A percentile compares a stretch with the other conserved stretches of the same genome.
Conservation (phyloP, 306 rosid genomes). For the Castanospermum australe region DNA sequence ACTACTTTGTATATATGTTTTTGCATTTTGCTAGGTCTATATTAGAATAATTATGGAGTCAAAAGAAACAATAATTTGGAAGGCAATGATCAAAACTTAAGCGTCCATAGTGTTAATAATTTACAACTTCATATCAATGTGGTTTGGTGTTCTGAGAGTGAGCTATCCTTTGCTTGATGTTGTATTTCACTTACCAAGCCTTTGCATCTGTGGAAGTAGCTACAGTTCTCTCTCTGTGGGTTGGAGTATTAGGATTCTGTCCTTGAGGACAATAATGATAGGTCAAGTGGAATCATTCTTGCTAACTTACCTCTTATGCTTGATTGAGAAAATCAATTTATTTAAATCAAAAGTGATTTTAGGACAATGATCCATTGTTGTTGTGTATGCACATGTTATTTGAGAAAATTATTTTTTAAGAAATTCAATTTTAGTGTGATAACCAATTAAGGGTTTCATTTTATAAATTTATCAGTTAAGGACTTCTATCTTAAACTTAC, state of each 20-base stretch:
- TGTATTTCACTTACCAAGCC: conserved; percentile 43
- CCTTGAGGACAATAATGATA: background rate
- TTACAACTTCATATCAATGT: conserved; percentile 93
- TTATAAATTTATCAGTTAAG: too few species aligned
- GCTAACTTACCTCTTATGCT: conserved; percentile 32
- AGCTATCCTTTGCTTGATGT: conserved; percentile 43
- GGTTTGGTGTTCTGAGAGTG: conserved; percentile 84
- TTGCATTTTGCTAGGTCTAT: conserved; percentile 95
- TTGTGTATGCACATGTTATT: too few species aligned
- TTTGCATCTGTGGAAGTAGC: conserved; percentile 40
- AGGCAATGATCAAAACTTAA: conserved; percentile 91
- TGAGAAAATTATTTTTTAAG: too few species aligned
- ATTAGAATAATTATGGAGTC: conserved; percentile 71
- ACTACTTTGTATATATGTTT: conserved; percentile 88
- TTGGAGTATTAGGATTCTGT: background rate
- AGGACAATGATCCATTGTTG: too few species aligned
- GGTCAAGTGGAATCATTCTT: conserved; percentile 1
- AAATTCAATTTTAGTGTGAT: too few species aligned
- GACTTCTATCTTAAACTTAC: too few species aligned
- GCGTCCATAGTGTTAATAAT: conserved; percentile 88
- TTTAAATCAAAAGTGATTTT: too few species aligned
- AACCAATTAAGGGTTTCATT: too few species aligned
- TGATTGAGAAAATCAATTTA: background rate
- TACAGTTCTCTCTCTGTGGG: background rate
- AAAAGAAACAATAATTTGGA: conserved; percentile 77